phyloP scores from a whole-genome alignment of 1,139 yeast genomes.

The Taphrina pruni region DNA sequence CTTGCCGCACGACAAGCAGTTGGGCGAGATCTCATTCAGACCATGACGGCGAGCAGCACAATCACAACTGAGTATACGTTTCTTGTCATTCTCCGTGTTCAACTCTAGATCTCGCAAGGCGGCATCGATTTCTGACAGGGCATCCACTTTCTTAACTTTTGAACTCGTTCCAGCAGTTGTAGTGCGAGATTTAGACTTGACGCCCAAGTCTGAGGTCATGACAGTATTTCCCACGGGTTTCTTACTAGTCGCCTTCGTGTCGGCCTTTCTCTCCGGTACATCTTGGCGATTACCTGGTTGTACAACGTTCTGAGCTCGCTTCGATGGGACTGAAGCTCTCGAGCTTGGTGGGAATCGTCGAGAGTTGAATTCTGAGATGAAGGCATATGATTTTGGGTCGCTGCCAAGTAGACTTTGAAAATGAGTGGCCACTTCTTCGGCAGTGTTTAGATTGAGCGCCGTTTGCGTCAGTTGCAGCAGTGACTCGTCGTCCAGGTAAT shows the following conservation, averaged over 20 bases:
- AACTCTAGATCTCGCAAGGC: conserved; percentile 57
- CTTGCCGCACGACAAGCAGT: conserved; percentile 92
- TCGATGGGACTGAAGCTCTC: conserved; percentile 29
- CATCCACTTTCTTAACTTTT: conserved; percentile 57
- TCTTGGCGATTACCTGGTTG: conserved; percentile 17
- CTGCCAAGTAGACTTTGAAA: conserved; percentile 25
- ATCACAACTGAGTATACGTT: conserved; percentile 59
- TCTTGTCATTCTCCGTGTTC: conserved; percentile 47
- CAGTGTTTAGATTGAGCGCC: conserved; percentile 9
- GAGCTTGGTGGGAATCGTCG: conserved; percentile 28
- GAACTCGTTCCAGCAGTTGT: not conserved
- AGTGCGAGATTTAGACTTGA: conserved; percentile 51
- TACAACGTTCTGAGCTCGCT: conserved; percentile 5
- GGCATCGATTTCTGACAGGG: conserved; percentile 62
- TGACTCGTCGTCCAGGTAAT: conserved; percentile 28
- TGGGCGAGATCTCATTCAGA: conserved; percentile 85
- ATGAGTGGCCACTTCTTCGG: conserved; percentile 30
- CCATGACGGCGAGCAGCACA: conserved; percentile 80
- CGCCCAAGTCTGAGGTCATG: conserved; percentile 46
- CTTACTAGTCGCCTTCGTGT: conserved; percentile 1
- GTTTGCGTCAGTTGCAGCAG: conserved; percentile 10
- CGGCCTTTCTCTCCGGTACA: conserved; percentile 16
- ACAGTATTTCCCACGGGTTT: conserved; percentile 33
- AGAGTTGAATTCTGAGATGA: conserved; percentile 33
- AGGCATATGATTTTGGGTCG: conserved; percentile 17